Conservation (phyloP, 306 rosid species). For the Casuarina glauca region DNA sequence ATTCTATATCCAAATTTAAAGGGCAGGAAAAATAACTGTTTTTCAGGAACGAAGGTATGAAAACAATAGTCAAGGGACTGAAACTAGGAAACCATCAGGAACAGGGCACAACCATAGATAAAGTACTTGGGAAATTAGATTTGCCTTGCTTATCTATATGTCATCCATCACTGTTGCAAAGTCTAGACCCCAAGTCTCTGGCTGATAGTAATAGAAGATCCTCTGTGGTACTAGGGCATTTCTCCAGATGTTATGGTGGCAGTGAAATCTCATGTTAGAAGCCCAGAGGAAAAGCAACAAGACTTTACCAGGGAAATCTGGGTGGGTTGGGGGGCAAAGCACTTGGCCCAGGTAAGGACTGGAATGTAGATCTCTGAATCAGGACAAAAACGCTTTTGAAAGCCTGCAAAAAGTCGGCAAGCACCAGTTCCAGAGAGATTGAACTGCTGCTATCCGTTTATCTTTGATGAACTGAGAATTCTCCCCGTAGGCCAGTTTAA, state of each 20-base stretch:
- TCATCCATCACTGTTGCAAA: slow-evolving; percentile 77
- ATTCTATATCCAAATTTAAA: slow-evolving; percentile 49
- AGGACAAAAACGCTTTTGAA: slow-evolving; percentile 87
- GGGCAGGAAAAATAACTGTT: slow-evolving; percentile 1
- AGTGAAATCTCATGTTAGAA: slow-evolving; percentile 40
- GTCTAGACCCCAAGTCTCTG: slow-evolving; percentile 88
- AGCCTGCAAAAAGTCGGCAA: slow-evolving; percentile 87
- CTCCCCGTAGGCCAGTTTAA: slow-evolving; percentile 95
- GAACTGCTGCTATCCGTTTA: slow-evolving; percentile 91
- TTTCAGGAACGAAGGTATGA: slow-evolving; percentile 26
- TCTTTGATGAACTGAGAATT: slow-evolving; percentile 75
- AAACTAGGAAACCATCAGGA: background rate
- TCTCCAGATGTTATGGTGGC: slow-evolving; percentile 99
- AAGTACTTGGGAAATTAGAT: background rate
- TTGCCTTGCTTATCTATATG: slow-evolving; percentile 40
- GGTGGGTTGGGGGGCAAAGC: background rate
- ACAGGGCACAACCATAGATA: slow-evolving; percentile 16
- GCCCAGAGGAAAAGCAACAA: slow-evolving; percentile 9
- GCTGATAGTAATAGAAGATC: slow-evolving; percentile 84
- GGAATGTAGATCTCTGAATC: slow-evolving; percentile 81
- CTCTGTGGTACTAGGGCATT: slow-evolving; percentile 81
- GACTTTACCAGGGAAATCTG: slow-evolving; percentile 6
- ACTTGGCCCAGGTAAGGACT: slow-evolving; percentile 90
- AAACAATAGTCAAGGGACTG: slow-evolving; percentile 4
- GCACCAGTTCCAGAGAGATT: slow-evolving; percentile 98